Evolutionary conservation across 1,284 basidiomycete species (phyloP).

Genomic region (Anthracocystis setariae): DNA sequence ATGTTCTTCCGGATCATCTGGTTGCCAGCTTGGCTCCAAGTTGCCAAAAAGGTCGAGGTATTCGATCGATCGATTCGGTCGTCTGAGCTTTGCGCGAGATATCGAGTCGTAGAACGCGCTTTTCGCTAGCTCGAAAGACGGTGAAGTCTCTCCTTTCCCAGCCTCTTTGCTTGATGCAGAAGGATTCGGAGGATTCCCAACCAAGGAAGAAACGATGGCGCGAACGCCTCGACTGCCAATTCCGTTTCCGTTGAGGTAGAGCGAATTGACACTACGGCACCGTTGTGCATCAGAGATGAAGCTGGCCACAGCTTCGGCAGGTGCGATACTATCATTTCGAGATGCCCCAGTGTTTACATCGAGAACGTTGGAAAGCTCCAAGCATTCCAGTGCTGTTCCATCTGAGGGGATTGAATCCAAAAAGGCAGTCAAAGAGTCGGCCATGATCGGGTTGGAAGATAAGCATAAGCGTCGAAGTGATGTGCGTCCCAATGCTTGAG

Average conservation of each 20-base stretch:
- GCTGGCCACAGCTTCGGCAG: constrained; percentile 18
- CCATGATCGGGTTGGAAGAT: constrained; percentile 23
- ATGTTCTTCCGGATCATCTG: constrained; percentile 3
- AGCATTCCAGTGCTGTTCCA: constrained; percentile 16
- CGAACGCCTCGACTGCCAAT: constrained; percentile 21
- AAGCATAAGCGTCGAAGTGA: constrained; percentile 11
- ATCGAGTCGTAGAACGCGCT: constrained; percentile 9
- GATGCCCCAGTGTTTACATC: neutral
- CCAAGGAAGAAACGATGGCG: constrained; percentile 11
- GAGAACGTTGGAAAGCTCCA: constrained; percentile 18
- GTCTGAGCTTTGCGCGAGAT: neutral
- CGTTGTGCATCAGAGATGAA: constrained; percentile 25
- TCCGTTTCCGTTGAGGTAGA: constrained; percentile 27
- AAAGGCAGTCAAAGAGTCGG: constrained; percentile 17
- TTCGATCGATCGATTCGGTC: constrained; percentile 6
- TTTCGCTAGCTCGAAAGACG: neutral
- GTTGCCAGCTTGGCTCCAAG: constrained; percentile 7
- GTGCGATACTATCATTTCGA: neutral
- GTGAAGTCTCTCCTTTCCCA: neutral
- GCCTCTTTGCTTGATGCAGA: neutral
- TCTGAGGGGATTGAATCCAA: constrained; percentile 25
- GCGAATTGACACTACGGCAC: constrained; percentile 14
- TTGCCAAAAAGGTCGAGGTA: constrained; percentile 9
- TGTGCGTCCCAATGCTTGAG: constrained; percentile 11
- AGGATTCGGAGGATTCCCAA: neutral